Evolutionary conservation across 352 stramenopile genomes (phyloP), one percentile per base, ranked within the genome.

Genomic region (Phytopythium mirpurense): DNA sequence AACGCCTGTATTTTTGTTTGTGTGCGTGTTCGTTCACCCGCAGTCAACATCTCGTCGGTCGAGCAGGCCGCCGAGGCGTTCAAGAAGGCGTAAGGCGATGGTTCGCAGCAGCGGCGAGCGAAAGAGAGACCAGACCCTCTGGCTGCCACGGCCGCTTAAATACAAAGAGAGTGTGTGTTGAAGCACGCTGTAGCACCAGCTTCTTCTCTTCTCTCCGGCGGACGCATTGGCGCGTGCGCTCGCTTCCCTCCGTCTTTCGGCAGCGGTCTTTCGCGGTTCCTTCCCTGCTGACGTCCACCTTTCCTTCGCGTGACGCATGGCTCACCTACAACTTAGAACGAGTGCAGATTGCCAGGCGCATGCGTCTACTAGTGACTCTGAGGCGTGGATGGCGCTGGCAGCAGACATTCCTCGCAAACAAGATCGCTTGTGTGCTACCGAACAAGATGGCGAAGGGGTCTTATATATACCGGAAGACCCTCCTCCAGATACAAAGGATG

Each of bases 41-140:
- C 54, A 88, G 78, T 82, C 56, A 61, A 88, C 50, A 67, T 93
- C 37, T 69, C 85, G 64, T 93, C 83, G 56, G 82, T 93, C 72
- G 83, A 90, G 75, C 88, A 78, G 65, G 80, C 83, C 32, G 77
- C 82, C 6, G 79, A 93, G 57, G 70, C 70, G 38, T 92, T 93
- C 65, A 79, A 84, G 59, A 82, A 74, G 67, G 76, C 77, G 32
- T 90, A 87, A 72, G 59, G 37, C 14, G 54, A 9, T n/a, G 36
- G 18, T 36, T 9, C 43, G 43, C 38, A 24, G 38, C 38, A 15
- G 38, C 21, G 21, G 23, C 41, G 23, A 26, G 32, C 37, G 37
- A n/a, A 19, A 16, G 41, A 16, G 14, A 19, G 8, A 23, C 41
- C 41, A 23, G n/a, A 21, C 32, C 41, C 4, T 19, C 32, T 10